phyloP scores from a whole-genome alignment of 208 protist genomes.

The Trypanosoma theileri region DNA sequence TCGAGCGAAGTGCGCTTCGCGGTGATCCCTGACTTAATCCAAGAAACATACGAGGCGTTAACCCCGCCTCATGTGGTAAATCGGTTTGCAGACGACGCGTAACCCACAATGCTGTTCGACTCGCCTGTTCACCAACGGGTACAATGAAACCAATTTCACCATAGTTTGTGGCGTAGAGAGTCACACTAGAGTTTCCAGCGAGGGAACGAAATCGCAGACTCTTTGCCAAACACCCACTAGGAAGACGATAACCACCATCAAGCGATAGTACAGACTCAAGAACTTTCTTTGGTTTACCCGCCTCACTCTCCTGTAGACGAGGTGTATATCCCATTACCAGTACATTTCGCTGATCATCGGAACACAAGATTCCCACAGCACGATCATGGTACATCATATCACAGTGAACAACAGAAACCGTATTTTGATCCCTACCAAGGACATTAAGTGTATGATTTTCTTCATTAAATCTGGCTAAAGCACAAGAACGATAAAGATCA shows the following conservation, averaged over 20 bases:
- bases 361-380: slow-evolving; percentile 63
- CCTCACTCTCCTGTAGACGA: slow-evolving; percentile 40
- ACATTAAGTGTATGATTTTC: slow-evolving; percentile 77
- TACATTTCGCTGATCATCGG: slow-evolving; percentile 77
- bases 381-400: slow-evolving; percentile 80
- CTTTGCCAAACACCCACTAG: slow-evolving; percentile 60
- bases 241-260: slow-evolving; percentile 75
- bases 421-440: slow-evolving; percentile 63
- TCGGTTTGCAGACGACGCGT: slow-evolving; percentile 61
- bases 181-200: slow-evolving; percentile 35
- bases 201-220: slow-evolving; percentile 59
- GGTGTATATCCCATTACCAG: slow-evolving; percentile 77
- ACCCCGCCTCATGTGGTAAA: slow-evolving; percentile 56
- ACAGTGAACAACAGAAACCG: slow-evolving; percentile 56
- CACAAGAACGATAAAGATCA: slow-evolving; percentile 68
- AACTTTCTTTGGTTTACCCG: slow-evolving; percentile 30
- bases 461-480: slow-evolving; percentile 74
- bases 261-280: slow-evolving; percentile 70
- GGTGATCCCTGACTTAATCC: slow-evolving; percentile 62
- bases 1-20: slow-evolving; percentile 40
- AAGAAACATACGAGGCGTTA: slow-evolving; percentile 80
- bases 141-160: slow-evolving; percentile 84
- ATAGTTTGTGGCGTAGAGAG: slow-evolving; percentile 76
- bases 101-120: slow-evolving; percentile 68
- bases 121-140: slow-evolving; percentile 67